Evolutionary conservation across 768 basidiomycete species (phyloP).

Genomic region (Mrakia gelida): DNA sequence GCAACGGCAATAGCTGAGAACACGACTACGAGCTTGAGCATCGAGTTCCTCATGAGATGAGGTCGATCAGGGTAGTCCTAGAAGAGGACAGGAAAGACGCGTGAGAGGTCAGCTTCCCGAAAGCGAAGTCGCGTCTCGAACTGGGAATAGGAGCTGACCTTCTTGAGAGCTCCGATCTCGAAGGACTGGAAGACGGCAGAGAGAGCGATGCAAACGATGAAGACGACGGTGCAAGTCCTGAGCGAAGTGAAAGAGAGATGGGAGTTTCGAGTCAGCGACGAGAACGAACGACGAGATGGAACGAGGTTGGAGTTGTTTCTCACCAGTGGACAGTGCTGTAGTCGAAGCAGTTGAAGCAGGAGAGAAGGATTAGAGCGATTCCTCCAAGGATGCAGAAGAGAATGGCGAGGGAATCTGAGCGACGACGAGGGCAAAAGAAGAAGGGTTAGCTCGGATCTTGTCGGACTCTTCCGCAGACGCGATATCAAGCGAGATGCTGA

Average conservation of each 20-base stretch:
- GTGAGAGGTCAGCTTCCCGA: background rate
- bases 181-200: conserved; percentile 45
- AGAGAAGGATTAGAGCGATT: conserved; percentile 43
- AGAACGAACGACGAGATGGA: background rate
- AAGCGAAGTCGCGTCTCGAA: background rate
- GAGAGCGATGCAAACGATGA: conserved; percentile 46
- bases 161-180: conserved; percentile 39
- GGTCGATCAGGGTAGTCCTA: conserved; percentile 45
- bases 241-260: background rate
- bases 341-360: conserved; percentile 34
- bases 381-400: conserved; percentile 43
- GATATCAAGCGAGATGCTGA: too few relatives aligned
- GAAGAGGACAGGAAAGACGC: background rate
- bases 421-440: background rate
- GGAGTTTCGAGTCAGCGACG: background rate
- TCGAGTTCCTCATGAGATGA: conserved; percentile 43
- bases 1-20: conserved; percentile 41
- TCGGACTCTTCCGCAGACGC: too few relatives aligned
- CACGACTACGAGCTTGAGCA: conserved; percentile 45
- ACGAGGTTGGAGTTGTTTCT: background rate
- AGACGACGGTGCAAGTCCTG: conserved; percentile 39
- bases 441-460: background rate
- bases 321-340: conserved; percentile 41
- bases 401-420: conserved; percentile 43
- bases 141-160: background rate